These are phyloP conservation scores for Stephanodiscus minutulus DNA, from an alignment of 108 stramenopile genomes.

Conservation along the genomic window DNA sequence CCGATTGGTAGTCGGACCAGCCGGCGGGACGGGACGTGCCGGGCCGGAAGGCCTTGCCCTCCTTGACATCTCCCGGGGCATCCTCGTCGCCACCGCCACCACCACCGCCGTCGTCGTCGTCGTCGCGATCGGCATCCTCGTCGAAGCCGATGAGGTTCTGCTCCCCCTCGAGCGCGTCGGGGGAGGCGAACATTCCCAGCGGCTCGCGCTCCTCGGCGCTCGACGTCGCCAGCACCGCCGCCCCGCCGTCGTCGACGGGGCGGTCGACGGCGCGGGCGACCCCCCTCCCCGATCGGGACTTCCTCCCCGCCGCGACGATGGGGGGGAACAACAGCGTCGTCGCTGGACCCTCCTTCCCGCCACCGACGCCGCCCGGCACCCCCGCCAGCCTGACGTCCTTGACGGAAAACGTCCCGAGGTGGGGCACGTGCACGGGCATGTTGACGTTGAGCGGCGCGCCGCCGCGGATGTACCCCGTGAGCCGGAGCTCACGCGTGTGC, in stretches of 20 bases:
- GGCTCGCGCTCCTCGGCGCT: slow-evolving; percentile 70
- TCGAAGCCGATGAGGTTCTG: slow-evolving; percentile 98
- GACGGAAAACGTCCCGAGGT: slow-evolving; percentile 90
- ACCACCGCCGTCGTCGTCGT: slow-evolving; percentile 48
- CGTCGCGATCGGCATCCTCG: slow-evolving; percentile 65
- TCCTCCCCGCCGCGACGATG: slow-evolving; percentile 42
- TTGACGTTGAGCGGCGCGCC: slow-evolving; percentile 83
- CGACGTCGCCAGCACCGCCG: slow-evolving; percentile 28
- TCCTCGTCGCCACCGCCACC: slow-evolving; percentile 53
- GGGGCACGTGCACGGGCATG: slow-evolving; percentile 84
- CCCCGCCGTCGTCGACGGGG: slow-evolving; percentile 4
- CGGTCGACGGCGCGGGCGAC: slow-evolving; percentile 4
- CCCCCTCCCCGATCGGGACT: slow-evolving; percentile 33
- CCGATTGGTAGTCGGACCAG: slow-evolving; percentile 95
- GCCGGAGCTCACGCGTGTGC: slow-evolving; percentile 54
- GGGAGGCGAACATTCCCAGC: slow-evolving; percentile 88
- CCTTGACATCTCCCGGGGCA: slow-evolving; percentile 39
- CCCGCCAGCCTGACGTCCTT: slow-evolving; percentile 47
- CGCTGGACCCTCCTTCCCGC: not conserved
- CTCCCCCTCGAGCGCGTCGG: slow-evolving; percentile 95
- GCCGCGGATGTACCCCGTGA: slow-evolving; percentile 93
- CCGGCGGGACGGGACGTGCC: slow-evolving; percentile 79
- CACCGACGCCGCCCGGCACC: slow-evolving; percentile 4
- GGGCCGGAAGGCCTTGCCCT: slow-evolving; percentile 39
- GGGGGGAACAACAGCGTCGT: slow-evolving; percentile 31